Evolutionary conservation across 768 basidiomycete species (phyloP).

Genomic region (Daedalea quercina): DNA sequence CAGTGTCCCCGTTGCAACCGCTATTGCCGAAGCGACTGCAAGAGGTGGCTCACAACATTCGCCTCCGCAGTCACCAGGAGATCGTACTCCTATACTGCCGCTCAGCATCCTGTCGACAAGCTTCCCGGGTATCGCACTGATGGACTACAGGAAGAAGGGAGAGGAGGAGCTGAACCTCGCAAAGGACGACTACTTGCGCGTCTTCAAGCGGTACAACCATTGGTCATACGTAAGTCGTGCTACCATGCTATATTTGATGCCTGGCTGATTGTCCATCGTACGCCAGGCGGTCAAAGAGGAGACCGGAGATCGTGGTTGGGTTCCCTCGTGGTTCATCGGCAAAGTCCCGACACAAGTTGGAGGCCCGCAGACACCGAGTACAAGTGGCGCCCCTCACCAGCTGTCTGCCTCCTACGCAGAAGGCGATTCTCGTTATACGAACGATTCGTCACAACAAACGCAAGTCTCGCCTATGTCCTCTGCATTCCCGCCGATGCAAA

Average conservation of each 20-base stretch:
- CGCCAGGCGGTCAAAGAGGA: slow-evolving; percentile 86
- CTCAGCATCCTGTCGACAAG: slow-evolving; percentile 93
- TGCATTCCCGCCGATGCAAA: slow-evolving; percentile 53
- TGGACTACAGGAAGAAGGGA: slow-evolving; percentile 94
- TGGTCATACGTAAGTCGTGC: slow-evolving; percentile 76
- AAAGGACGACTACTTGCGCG: slow-evolving; percentile 84
- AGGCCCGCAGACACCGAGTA: slow-evolving; percentile 38
- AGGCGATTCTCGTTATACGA: slow-evolving; percentile 15
- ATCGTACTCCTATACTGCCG: slow-evolving; percentile 79
- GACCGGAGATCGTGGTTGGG: slow-evolving; percentile 93
- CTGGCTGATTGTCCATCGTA: slow-evolving; percentile 7
- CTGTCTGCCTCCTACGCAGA: slow-evolving; percentile 13
- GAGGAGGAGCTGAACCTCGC: slow-evolving; percentile 86
- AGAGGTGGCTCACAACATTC: slow-evolving; percentile 34
- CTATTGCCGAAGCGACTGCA: slow-evolving; percentile 76
- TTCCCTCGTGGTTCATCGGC: slow-evolving; percentile 97
- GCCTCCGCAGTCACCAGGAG: slow-evolving; percentile 27
- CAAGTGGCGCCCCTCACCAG: slow-evolving; percentile 20
- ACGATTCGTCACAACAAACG: slow-evolving; percentile 36
- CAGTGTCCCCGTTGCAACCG: slow-evolving; percentile 82
- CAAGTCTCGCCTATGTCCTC: slow-evolving; percentile 77
- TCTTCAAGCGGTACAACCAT: slow-evolving; percentile 97
- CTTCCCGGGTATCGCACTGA: slow-evolving; percentile 92
- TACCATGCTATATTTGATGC: slow-evolving; percentile 6
- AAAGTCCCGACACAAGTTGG: slow-evolving; percentile 52